Base-by-base conservation (phyloP, 2,329 filamentous ascomycete species). In the Xylariaceae sp. region DNA sequence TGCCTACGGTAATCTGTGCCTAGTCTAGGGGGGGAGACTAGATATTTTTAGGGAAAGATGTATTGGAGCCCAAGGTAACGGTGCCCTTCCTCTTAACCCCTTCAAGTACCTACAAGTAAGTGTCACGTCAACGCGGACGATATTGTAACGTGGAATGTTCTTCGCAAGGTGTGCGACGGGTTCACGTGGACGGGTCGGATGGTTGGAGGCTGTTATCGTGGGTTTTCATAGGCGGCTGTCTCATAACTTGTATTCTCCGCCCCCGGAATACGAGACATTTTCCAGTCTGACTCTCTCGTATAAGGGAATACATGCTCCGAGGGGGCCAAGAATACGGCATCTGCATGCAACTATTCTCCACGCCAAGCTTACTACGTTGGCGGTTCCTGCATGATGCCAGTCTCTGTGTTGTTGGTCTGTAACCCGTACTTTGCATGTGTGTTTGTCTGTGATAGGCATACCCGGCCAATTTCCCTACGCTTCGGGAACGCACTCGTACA, bases 191-290 rank as follows among this genome's bases (percentile, higher is more conserved):
- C 18, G 23, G 23, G 23, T 5, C 23, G 23, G 23, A 30, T 30
- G 5, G 49, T 51, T 34, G 37, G 52, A 51, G 45, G 9, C 37
- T 15, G 49, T 53, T 53, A 57, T 57, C 51, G 49, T 15, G 53
- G 35, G 5, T 34, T 47, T 7, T 47, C 44, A n/a, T n/a, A 17
- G 13, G 17, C 13, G 18, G 11, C 6, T 34, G 48, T 50, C 51
- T 35, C 42, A 42, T 10, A 17, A 17, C 6, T 53, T 49, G 49
- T 39, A 49, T 42, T 35, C 34, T 53, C 51, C 54, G 48, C 52
- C 8, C 58, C 58, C 50, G 30, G 52, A 62, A 64, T 64, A 64
- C 62, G 62, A 64, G 62, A 53, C 49, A 51, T 64, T 18, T 64
- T 18, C 45, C 10, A n/a, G 37, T 42, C 37, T 42, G 37, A 42